Percentiles rank a stretch among this genome's conserved stretches.
Evolutionary conservation across 495 filamentous ascomycete genomes (phyloP).

Genomic region (Aspergillus conjunctus): DNA sequence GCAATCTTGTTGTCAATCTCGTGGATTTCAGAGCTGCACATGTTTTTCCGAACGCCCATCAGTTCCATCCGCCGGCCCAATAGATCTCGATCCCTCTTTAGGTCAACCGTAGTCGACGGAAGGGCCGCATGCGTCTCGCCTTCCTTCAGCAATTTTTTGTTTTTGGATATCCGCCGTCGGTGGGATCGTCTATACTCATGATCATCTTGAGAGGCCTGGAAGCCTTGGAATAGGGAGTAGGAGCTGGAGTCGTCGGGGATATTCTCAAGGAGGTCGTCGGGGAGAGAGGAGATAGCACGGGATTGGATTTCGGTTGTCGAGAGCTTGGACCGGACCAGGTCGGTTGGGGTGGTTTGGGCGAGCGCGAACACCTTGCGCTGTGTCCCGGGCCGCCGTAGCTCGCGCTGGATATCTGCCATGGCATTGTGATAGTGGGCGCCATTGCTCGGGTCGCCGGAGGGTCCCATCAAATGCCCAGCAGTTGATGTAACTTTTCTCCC

Average conservation of each 20-base stretch:
- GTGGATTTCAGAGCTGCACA: conserved; percentile 93
- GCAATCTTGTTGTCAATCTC: conserved; percentile 97
- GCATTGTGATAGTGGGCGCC: conserved; percentile 74
- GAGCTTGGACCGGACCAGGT: conserved; percentile 88
- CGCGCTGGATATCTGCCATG: conserved; percentile 85
- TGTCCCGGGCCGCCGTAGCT: conserved; percentile 76
- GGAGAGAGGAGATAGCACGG: conserved; percentile 82
- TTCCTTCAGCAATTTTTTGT: conserved; percentile 72
- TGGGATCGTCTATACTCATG: conserved; percentile 64
- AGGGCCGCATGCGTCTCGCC: conserved; percentile 51
- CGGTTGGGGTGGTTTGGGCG: conserved; percentile 83
- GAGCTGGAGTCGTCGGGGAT: conserved; percentile 82
- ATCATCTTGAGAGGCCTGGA: conserved; percentile 78
- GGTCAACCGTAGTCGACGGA: conserved; percentile 63
- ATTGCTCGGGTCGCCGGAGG: conserved; percentile 58
- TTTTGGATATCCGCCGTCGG: conserved; percentile 67
- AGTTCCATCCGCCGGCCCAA: conserved; percentile 85
- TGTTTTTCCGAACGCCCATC: conserved; percentile 91
- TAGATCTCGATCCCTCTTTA: conserved; percentile 75
- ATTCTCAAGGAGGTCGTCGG: conserved; percentile 85
- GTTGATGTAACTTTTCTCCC: conserved; percentile 93
- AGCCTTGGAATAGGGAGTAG: conserved; percentile 96
- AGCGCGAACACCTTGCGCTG: conserved; percentile 90
- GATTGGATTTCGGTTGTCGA: conserved; percentile 93
- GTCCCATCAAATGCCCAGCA: conserved; percentile 82